A percentile compares a stretch with the other conserved stretches of the same genome.
Evolutionary conservation across 352 stramenopile genomes (phyloP).

Genomic region (Pythium aristosporum): DNA sequence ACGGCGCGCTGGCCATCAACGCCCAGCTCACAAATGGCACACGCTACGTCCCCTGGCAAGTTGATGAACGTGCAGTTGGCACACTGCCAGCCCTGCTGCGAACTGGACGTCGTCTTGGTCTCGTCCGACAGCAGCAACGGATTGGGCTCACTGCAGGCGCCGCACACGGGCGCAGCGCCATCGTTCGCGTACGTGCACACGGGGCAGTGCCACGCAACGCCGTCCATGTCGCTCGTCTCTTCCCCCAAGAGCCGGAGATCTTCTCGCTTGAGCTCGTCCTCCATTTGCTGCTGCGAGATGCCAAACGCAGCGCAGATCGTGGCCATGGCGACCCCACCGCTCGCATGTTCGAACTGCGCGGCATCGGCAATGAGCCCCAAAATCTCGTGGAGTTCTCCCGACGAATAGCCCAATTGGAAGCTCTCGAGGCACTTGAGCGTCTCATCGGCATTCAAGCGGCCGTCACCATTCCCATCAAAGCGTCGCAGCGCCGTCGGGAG

Average conservation of each 20-base stretch:
- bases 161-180: conserved; percentile 34
- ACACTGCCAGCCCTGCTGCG: conserved; percentile 73
- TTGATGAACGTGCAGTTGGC: conserved; percentile 89
- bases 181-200: conserved; percentile 86
- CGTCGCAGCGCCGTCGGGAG: conserved; percentile 56
- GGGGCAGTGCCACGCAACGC: conserved; percentile 54
- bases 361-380: conserved; percentile 72
- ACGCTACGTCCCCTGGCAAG: conserved; percentile 62
- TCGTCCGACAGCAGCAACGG: conserved; percentile 37
- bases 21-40: conserved; percentile 82
- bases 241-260: conserved; percentile 31
- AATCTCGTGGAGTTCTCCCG: conserved; percentile 82
- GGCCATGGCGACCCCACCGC: conserved; percentile 54
- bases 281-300: conserved; percentile 53
- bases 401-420: conserved; percentile 82
- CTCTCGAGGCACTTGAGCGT: conserved; percentile 84
- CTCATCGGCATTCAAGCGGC: conserved; percentile 61
- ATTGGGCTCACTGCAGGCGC: conserved; percentile 64
- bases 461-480: conserved; percentile 76
- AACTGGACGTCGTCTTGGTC: conserved; percentile 16
- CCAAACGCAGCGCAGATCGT: conserved; percentile 74
- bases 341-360: conserved; percentile 34
- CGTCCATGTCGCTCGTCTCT: conserved; percentile 13
- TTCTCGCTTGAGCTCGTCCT: conserved; percentile 49
- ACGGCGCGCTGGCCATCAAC: conserved; percentile 75